Conservation (phyloP, 192 early-diverging fungal genomes). For the Lobosporangium transversale region DNA sequence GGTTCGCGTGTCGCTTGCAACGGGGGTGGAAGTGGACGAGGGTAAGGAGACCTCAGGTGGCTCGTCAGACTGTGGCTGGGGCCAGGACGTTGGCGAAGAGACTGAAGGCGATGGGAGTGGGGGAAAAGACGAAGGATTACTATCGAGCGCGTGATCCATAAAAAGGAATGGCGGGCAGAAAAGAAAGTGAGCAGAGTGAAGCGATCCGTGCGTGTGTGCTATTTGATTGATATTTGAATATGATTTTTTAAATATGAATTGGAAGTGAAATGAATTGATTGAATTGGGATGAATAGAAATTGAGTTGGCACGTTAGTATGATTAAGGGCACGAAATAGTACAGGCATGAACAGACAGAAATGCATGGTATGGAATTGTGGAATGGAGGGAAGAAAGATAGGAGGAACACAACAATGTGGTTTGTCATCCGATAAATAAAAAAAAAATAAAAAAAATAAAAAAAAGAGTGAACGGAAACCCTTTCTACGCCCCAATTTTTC, state of each 20-base stretch:
- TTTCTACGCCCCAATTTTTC: not conserved
- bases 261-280: not conserved
- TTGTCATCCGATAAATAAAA: slow-evolving; percentile 24
- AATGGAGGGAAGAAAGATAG: not conserved
- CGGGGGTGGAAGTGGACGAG: not conserved
- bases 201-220: slow-evolving; percentile 17
- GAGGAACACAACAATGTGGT: slow-evolving; percentile 3
- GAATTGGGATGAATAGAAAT: too few relatives aligned
- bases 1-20: not conserved
- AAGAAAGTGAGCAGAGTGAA: not conserved
- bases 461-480: not conserved
- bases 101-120: not conserved
- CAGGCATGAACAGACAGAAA: not conserved
- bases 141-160: slow-evolving; percentile 12
- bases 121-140: not conserved
- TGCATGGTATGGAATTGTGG: not conserved
- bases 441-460: not conserved
- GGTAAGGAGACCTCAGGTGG: not conserved
- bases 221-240: not conserved
- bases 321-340: too few relatives aligned
- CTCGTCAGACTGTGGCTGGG: not conserved
- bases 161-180: not conserved
- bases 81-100: not conserved
- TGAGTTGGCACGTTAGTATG: too few relatives aligned
- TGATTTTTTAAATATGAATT: not conserved